Conservation (phyloP, 2,329 filamentous ascomycete species). For the Colletotrichum shisoi region DNA sequence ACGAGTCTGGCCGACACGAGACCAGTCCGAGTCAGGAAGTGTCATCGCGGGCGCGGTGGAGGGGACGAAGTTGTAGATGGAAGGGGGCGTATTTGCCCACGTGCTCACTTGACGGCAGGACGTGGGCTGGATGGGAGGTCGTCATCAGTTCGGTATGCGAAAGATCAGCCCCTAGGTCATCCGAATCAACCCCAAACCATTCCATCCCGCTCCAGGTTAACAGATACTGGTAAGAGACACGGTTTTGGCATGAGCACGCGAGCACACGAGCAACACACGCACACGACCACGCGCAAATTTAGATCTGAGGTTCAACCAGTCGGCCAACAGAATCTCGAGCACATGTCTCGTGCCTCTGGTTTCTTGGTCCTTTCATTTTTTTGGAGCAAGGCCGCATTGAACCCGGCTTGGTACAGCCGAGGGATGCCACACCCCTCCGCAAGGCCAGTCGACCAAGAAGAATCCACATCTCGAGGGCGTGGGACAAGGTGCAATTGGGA, state of each 20-base stretch:
- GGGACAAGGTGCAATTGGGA: constrained; percentile 14
- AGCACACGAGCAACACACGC: background rate
- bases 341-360: constrained; percentile 36
- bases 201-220: constrained; percentile 4
- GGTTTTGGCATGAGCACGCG: background rate
- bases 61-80: background rate
- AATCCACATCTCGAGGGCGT: constrained; percentile 24
- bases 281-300: background rate
- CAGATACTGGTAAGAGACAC: constrained; percentile 14
- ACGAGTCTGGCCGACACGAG: background rate
- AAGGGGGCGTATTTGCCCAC: constrained; percentile 22
- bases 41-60: background rate
- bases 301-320: background rate
- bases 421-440: constrained; percentile 1
- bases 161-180: background rate
- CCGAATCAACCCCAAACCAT: background rate
- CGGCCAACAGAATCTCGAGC: constrained; percentile 26
- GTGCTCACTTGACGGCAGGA: constrained; percentile 27
- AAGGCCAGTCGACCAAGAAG: constrained; percentile 12
- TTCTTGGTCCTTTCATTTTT: background rate
- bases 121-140: constrained; percentile 4
- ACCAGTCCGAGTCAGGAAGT: background rate
- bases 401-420: background rate
- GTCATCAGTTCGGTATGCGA: constrained; percentile 19
- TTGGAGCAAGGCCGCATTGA: constrained; percentile 10